Conservation (phyloP, 495 filamentous ascomycete genomes). For the Talaromyces stipitatus region DNA sequence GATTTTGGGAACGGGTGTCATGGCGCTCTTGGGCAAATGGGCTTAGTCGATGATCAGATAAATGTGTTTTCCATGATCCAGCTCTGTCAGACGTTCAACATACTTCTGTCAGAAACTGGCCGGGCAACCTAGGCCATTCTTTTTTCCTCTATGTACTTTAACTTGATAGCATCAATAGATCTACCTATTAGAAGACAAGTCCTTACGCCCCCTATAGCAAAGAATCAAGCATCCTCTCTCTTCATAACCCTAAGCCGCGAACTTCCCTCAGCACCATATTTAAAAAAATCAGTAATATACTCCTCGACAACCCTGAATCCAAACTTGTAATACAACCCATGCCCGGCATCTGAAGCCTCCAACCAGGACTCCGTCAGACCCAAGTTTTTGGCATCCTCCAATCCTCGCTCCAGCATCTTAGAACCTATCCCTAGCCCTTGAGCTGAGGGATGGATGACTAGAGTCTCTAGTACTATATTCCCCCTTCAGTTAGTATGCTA, state of each 20-base stretch:
- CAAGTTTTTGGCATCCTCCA: slow-evolving; percentile 18
- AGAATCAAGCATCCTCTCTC: too few species aligned
- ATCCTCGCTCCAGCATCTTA: slow-evolving; percentile 18
- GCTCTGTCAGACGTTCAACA: background rate
- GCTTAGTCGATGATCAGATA: slow-evolving; percentile 16
- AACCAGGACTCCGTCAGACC: slow-evolving; percentile 19
- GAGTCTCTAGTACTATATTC: slow-evolving; percentile 7
- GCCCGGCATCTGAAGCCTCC: slow-evolving; percentile 24
- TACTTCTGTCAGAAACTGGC: background rate
- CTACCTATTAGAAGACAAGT: background rate
- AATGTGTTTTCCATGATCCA: background rate
- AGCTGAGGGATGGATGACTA: slow-evolving; percentile 25
- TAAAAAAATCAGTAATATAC: slow-evolving; percentile 18
- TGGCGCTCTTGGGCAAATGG: slow-evolving; percentile 40
- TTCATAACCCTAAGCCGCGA: slow-evolving; percentile 22
- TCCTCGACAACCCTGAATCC: slow-evolving; percentile 27
- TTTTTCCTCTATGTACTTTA: background rate
- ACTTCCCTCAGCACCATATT: slow-evolving; percentile 16
- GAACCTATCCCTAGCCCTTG: slow-evolving; percentile 23
- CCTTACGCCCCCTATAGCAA: too few species aligned
- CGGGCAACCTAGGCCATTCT: background rate
- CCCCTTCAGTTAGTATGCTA: background rate
- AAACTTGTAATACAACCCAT: slow-evolving; percentile 22
- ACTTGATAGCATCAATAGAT: background rate
- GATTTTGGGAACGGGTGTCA: slow-evolving; percentile 30